These are phyloP conservation scores for Fusarium chlamydosporum DNA, from an alignment of 2,329 filamentous ascomycete genomes.

Conservation along the genomic window DNA sequence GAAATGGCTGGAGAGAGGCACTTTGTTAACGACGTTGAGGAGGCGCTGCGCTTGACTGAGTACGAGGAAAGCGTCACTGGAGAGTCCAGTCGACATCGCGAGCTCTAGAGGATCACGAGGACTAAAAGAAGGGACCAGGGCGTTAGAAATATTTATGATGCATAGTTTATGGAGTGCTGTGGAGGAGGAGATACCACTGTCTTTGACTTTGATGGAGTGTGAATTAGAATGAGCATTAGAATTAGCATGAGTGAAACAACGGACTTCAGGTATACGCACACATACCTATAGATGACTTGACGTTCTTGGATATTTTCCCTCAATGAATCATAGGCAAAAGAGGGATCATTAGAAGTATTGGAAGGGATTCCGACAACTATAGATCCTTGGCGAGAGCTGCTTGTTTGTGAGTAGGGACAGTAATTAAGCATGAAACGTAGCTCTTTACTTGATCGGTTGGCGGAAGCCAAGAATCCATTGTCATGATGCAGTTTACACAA, in stretches of 20 bases:
- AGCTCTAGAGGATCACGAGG: constrained; percentile 6
- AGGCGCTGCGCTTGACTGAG: constrained; percentile 86
- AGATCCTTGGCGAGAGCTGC: too few species aligned
- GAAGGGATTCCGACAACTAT: too few species aligned
- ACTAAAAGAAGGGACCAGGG: constrained; percentile 6
- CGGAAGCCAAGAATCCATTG: background rate
- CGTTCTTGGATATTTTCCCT: background rate
- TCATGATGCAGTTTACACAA: background rate
- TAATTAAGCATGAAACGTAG: background rate
- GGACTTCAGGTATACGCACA: background rate
- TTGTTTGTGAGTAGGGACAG: background rate
- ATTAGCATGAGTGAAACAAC: background rate
- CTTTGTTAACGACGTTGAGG: constrained; percentile 86
- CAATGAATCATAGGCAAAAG: too few species aligned
- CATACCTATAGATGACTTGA: too few species aligned
- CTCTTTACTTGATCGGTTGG: background rate
- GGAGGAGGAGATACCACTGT: constrained; percentile 33
- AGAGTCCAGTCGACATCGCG: constrained; percentile 41
- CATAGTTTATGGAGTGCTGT: constrained; percentile 4
- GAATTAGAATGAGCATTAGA: constrained; percentile 21
- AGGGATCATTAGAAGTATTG: too few species aligned
- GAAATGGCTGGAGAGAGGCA: constrained; percentile 80
- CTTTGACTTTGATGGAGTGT: constrained; percentile 2
- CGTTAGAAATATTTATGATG: background rate
- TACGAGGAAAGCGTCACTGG: constrained; percentile 67